These are phyloP conservation scores for Lantana camara DNA, from an alignment of 257 asterid species.

Conservation along the genomic window DNA sequence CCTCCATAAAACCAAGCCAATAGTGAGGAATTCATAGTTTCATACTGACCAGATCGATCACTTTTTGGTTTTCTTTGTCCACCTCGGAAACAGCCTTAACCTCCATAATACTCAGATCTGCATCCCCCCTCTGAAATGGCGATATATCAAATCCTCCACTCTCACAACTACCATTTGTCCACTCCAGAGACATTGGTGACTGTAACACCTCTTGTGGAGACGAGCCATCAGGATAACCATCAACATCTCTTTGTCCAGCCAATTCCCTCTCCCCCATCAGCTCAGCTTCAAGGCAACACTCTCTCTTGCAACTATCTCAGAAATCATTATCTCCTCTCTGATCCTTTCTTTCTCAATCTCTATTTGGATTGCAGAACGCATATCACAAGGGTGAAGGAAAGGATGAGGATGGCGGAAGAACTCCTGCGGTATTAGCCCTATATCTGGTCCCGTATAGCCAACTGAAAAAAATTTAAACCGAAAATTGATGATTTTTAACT, in stretches of 20 bases:
- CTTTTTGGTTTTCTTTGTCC: constrained; percentile 24
- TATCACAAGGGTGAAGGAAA: background rate
- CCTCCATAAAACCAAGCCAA: too few relatives aligned
- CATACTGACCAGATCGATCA: too few relatives aligned
- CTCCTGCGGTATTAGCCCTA: background rate
- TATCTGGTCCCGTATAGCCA: background rate
- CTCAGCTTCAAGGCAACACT: constrained; percentile 41
- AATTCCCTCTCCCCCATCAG: constrained; percentile 39
- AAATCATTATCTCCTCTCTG: constrained; percentile 44
- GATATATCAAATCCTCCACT: constrained; percentile 19
- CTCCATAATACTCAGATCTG: constrained; percentile 25
- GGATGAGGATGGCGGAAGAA: background rate
- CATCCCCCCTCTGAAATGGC: constrained; percentile 26
- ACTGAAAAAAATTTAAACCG: too few relatives aligned
- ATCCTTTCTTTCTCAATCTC: constrained; percentile 48
- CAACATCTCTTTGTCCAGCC: constrained; percentile 27
- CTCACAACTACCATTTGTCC: constrained; percentile 21
- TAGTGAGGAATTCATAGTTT: too few relatives aligned
- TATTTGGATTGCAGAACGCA: constrained; percentile 27
- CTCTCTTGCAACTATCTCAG: constrained; percentile 39
- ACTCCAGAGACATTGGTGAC: background rate
- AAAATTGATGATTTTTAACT: too few relatives aligned
- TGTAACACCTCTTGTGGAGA: constrained; percentile 16
- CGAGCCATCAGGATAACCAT: constrained; percentile 16
- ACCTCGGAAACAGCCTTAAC: constrained; percentile 19